These are phyloP conservation scores for Fusarium tupiense DNA, from an alignment of 2,329 filamentous ascomycete genomes.

Conservation along the genomic window DNA sequence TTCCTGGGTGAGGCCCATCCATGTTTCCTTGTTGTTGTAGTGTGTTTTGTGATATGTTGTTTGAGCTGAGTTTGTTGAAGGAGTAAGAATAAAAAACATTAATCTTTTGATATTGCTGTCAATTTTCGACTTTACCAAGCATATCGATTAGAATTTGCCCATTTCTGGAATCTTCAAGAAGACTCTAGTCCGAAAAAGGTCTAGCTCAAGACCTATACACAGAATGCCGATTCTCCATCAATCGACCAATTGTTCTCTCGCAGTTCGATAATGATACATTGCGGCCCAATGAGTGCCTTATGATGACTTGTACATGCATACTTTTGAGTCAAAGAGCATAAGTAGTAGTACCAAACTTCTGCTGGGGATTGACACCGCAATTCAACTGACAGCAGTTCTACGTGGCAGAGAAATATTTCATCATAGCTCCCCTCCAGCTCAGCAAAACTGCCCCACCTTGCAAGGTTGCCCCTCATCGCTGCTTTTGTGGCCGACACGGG, in stretches of 20 bases:
- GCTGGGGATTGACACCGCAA: background rate
- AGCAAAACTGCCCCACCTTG: slow-evolving; percentile 61
- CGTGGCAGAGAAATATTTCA: slow-evolving; percentile 42
- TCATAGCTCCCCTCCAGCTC: slow-evolving; percentile 42
- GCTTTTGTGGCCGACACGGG: slow-evolving; percentile 52
- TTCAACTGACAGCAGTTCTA: slow-evolving; percentile 22
- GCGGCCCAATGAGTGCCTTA: slow-evolving; percentile 1
- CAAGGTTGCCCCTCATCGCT: slow-evolving; percentile 70
- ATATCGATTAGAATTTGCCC: slow-evolving; percentile 42
- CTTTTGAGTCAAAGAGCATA: background rate
- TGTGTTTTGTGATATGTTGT: background rate
- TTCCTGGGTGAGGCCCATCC: too few relatives aligned
- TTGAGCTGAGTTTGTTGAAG: background rate
- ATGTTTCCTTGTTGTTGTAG: slow-evolving; percentile 44
- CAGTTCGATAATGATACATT: slow-evolving; percentile 8
- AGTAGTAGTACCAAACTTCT: background rate
- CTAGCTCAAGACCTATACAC: slow-evolving; percentile 37
- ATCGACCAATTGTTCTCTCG: slow-evolving; percentile 1
- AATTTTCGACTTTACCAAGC: slow-evolving; percentile 31
- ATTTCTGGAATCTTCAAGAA: slow-evolving; percentile 57
- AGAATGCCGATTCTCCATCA: slow-evolving; percentile 32
- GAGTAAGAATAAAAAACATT: slow-evolving; percentile 1
- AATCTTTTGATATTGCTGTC: slow-evolving; percentile 17
- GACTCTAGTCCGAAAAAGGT: slow-evolving; percentile 28
- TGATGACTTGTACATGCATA: background rate